Conservation (phyloP, 495 filamentous ascomycete species). For the Staphylotrichum longicolle region DNA sequence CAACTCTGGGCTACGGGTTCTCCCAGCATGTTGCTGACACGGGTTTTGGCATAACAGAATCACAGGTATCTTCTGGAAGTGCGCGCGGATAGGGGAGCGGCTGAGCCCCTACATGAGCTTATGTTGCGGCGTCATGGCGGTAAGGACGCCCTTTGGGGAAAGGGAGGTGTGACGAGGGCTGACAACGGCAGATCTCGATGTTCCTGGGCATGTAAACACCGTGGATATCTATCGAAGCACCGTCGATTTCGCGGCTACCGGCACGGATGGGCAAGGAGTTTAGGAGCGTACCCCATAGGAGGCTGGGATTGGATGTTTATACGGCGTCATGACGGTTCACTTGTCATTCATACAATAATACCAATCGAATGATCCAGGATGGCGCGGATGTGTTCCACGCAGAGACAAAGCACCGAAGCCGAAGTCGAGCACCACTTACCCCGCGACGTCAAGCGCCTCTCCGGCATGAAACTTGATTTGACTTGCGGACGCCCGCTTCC, state of each 20-base stretch:
- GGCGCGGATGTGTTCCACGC: no score
- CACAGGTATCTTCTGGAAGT: conserved; percentile 95
- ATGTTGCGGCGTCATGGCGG: conserved; percentile 93
- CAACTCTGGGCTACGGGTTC: neutral
- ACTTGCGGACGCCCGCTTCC: no score
- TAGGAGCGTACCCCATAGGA: neutral
- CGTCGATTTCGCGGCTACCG: no score
- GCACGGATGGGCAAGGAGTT: neutral
- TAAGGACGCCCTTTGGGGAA: conserved; percentile 38
- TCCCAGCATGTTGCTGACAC: conserved; percentile 13
- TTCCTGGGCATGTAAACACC: conserved; percentile 17
- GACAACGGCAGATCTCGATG: conserved; percentile 12
- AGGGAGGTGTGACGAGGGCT: neutral
- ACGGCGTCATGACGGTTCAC: no score
- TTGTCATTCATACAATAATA: no score
- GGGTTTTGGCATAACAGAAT: conserved; percentile 48
- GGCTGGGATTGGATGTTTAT: no score
- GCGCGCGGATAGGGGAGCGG: conserved; percentile 86
- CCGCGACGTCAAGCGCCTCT: no score
- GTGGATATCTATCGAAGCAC: no score
- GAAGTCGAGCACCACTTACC: no score
- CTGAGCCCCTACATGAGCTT: conserved; percentile 94
- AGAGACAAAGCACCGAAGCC: no score
- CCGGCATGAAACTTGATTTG: no score
- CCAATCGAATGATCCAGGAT: no score